phyloP scores from a whole-genome alignment of 805 yeast species.

The Hanseniaspora pseudoguilliermondii region DNA sequence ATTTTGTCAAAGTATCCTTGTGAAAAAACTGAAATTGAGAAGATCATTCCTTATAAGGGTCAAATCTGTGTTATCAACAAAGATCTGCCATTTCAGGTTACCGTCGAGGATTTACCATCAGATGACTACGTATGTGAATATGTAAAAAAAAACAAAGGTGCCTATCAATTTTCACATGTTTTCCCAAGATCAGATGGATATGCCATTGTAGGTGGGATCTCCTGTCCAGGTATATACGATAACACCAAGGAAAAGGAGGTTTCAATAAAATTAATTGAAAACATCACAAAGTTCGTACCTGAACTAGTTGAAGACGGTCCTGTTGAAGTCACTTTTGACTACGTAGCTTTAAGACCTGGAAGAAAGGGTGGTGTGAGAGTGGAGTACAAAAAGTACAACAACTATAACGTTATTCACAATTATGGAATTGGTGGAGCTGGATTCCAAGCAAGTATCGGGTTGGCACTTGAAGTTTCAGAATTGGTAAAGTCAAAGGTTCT shows the following conservation, averaged over 20 bases:
- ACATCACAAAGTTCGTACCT: conserved; percentile 30
- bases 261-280: conserved; percentile 34
- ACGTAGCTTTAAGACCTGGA: conserved; percentile 51
- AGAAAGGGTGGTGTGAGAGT: conserved; percentile 48
- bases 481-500: conserved; percentile 25
- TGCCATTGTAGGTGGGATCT: conserved; percentile 48
- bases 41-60: conserved; percentile 44
- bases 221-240: conserved; percentile 24
- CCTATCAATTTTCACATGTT: conserved; percentile 38
- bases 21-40: conserved; percentile 29
- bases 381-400: conserved; percentile 28
- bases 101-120: conserved; percentile 20
- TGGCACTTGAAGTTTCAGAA: conserved; percentile 36
- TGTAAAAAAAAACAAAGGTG: conserved; percentile 1
- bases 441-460: conserved; percentile 59
- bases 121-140: conserved; percentile 13
- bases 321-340: conserved; percentile 17
- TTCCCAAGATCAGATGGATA: conserved; percentile 72
- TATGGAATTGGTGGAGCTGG: conserved; percentile 72
- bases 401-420: conserved; percentile 38
- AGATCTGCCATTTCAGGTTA: conserved; percentile 28
- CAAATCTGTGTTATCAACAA: conserved; percentile 44
- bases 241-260: conserved; percentile 32
- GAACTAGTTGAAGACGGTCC: conserved; percentile 16
- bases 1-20: conserved; percentile 30